Conservation (phyloP, 1,284 basidiomycete genomes). For the Blastosporella zonata region DNA sequence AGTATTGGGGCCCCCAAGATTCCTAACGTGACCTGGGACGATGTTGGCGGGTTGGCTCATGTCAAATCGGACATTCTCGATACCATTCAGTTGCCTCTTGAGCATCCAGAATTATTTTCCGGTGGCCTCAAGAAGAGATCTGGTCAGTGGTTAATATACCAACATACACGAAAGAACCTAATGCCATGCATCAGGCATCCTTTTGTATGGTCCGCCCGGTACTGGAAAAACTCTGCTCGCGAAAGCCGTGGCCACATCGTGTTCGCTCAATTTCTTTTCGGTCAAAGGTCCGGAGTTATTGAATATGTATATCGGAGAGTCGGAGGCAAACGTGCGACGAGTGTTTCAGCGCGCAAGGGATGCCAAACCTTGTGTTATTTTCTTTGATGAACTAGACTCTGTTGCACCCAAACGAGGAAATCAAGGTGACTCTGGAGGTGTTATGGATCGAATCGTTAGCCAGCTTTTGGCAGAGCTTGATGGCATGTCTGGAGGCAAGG, state of each 20-base stretch:
- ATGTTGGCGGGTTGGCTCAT: conserved; percentile 87
- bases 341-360: conserved; percentile 92
- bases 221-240: conserved; percentile 96
- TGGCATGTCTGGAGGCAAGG: conserved; percentile 72
- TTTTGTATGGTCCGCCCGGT: conserved; percentile 92
- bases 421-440: conserved; percentile 93
- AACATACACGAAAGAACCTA: neutral
- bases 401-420: conserved; percentile 95
- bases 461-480: conserved; percentile 95
- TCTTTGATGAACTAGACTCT: conserved; percentile 98
- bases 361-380: conserved; percentile 90
- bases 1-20: conserved; percentile 97
- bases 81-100: conserved; percentile 93
- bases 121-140: conserved; percentile 95
- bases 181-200: conserved; percentile 54
- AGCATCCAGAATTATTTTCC: conserved; percentile 92
- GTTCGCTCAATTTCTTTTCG: conserved; percentile 91
- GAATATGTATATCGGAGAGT: conserved; percentile 99
- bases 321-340: conserved; percentile 91
- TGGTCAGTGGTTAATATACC: conserved; percentile 45
- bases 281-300: conserved; percentile 96
- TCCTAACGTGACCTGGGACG: conserved; percentile 96
- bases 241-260: conserved; percentile 92
- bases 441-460: conserved; percentile 97
- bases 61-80: conserved; percentile 96